phyloP scores from a whole-genome alignment of 2,329 filamentous ascomycete species.

The Exophiala viscosa region DNA sequence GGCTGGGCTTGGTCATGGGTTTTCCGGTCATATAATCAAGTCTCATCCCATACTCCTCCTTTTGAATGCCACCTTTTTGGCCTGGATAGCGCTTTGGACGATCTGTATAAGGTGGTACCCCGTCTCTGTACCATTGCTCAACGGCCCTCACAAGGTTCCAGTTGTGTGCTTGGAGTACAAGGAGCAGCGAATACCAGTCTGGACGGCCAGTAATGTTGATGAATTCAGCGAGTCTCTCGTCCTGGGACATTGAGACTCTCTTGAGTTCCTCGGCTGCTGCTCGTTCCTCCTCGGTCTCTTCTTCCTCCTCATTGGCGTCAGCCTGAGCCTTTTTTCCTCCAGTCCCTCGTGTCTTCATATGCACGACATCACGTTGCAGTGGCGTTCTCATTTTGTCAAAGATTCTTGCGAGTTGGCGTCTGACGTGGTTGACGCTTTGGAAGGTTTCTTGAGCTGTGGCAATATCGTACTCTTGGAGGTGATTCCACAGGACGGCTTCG shows the following conservation, averaged over 20 bases:
- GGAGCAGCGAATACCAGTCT: conserved; percentile 14
- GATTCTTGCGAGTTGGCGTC: not conserved
- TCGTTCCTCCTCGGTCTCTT: not conserved
- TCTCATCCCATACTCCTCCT: not conserved
- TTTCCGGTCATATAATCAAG: not conserved
- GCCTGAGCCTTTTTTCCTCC: not conserved
- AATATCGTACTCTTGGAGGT: conserved; percentile 7
- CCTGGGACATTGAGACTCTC: conserved; percentile 3
- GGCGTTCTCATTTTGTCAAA: too few species aligned
- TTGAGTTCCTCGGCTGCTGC: not conserved
- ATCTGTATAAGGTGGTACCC: not conserved
- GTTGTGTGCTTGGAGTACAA: not conserved
- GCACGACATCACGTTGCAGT: too few species aligned
- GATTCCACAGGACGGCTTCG: conserved; percentile 15
- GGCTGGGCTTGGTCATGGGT: not conserved
- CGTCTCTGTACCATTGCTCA: conserved; percentile 9
- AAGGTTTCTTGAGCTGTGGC: not conserved
- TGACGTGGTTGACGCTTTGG: not conserved
- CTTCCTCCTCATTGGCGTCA: not conserved
- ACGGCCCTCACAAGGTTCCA: conserved; percentile 16
- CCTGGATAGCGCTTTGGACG: not conserved
- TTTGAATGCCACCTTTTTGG: too few species aligned
- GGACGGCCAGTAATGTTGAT: conserved; percentile 18
- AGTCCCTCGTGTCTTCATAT: not conserved
- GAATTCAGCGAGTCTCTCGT: conserved; percentile 20